phyloP scores from a whole-genome alignment of 176 grass and related monocot species.

The Cenchrus fungigraminus region DNA sequence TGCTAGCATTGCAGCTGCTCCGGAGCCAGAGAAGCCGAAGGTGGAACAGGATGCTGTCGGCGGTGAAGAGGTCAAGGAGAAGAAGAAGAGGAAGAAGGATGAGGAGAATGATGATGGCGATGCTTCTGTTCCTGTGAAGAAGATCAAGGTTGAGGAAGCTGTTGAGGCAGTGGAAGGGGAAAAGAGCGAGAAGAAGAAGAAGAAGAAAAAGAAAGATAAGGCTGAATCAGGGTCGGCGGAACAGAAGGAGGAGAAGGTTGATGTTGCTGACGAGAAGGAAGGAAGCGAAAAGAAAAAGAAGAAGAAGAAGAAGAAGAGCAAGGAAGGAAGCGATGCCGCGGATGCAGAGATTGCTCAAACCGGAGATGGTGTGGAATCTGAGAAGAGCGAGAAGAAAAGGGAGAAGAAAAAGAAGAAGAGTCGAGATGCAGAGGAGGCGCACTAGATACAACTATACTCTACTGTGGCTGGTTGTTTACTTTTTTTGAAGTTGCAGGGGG shows the following conservation, averaged over 20 bases:
- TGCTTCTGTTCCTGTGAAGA: slow-evolving; percentile 56
- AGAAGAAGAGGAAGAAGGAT: slow-evolving; percentile 68
- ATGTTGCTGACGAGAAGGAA: slow-evolving; percentile 44
- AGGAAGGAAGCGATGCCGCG: slow-evolving; percentile 47
- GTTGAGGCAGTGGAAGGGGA: slow-evolving; percentile 50
- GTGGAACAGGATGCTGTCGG: slow-evolving; percentile 26
- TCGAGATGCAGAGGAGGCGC: slow-evolving; percentile 47
- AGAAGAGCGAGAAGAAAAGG: slow-evolving; percentile 77
- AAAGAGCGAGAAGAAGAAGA: slow-evolving; percentile 91
- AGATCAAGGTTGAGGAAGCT: slow-evolving; percentile 69
- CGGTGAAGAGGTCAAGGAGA: slow-evolving; percentile 54
- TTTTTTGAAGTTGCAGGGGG: slow-evolving; percentile 2
- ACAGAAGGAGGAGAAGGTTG: slow-evolving; percentile 44
- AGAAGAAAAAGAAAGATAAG: slow-evolving; percentile 82
- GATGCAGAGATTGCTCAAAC: background rate
- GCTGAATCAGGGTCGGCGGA: slow-evolving; percentile 38
- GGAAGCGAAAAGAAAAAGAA: slow-evolving; percentile 75
- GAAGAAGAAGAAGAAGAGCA: slow-evolving; percentile 74
- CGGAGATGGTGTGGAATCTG: slow-evolving; percentile 37
- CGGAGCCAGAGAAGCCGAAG: slow-evolving; percentile 59
- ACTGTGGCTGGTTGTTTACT: background rate
- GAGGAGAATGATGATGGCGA: slow-evolving; percentile 23
- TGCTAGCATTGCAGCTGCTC: slow-evolving; percentile 77
- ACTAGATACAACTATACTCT: slow-evolving; percentile 32
- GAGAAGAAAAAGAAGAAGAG: slow-evolving; percentile 94